Conservation (phyloP, 2,329 filamentous ascomycete species). For the Penicillium sp. region DNA sequence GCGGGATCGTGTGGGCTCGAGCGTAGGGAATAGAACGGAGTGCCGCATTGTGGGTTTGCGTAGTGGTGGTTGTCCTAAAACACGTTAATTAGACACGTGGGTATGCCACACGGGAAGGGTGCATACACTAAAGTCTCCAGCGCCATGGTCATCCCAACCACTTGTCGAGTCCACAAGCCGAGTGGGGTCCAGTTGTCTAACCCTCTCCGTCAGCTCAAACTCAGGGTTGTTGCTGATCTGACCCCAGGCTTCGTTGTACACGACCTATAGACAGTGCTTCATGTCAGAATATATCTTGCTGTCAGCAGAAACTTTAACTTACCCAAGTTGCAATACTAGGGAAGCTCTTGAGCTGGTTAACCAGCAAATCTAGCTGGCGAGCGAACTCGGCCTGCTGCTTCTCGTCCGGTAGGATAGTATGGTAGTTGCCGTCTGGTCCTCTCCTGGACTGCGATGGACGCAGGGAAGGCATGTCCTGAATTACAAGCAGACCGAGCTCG, state of each 20-base stretch:
- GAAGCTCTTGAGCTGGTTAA: constrained; percentile 63
- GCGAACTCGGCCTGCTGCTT: constrained; percentile 63
- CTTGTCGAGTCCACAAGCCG: constrained; percentile 62
- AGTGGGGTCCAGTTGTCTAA: constrained; percentile 60
- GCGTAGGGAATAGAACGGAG: constrained; percentile 62
- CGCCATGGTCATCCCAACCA: constrained; percentile 68
- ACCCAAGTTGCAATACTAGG: constrained; percentile 66
- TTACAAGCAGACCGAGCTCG: constrained; percentile 62
- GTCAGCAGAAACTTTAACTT: constrained; percentile 14
- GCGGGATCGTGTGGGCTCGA: constrained; percentile 56
- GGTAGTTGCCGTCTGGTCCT: neutral
- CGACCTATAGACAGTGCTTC: constrained; percentile 44
- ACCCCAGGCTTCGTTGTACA: constrained; percentile 73
- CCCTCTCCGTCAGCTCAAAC: constrained; percentile 53
- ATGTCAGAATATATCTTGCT: neutral
- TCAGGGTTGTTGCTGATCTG: constrained; percentile 57
- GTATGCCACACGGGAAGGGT: neutral
- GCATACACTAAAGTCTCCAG: constrained; percentile 58
- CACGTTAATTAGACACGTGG: neutral
- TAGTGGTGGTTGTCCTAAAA: constrained; percentile 68
- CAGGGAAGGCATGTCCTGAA: constrained; percentile 71
- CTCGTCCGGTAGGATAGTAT: constrained; percentile 37
- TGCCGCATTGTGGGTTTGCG: constrained; percentile 67
- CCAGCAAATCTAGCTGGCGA: constrained; percentile 60
- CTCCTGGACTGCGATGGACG: constrained; percentile 34